Base-by-base conservation (phyloP, 768 basidiomycete species). In the Coprinopsis sp. region DNA sequence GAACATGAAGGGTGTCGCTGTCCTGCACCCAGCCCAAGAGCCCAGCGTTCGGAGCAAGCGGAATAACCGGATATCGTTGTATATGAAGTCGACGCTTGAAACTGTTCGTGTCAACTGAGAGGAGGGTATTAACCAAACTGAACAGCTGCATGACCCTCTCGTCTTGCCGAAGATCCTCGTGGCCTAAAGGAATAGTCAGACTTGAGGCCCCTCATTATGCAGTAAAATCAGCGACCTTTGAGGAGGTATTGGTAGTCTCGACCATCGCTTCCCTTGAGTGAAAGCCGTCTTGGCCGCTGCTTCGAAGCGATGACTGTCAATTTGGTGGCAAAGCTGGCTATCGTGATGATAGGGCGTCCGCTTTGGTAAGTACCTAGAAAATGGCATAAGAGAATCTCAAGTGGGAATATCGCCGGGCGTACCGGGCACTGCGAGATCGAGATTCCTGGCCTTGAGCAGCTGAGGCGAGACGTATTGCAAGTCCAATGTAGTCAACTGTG, bases 141-240 rank as follows among this genome's bases (percentile, higher is more conserved):
- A 98, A 98, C 16, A 98, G 77, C 64, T 99, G 96, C 95, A 98
- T 98, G 46, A 98, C 96, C 51, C 96, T 81, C 58, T 99, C 96
- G 61, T 99, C 96, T 66, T 98, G 96, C 31, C 96, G 92, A 41
- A 99, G 74, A 70, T 99, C 96, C 69, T 99, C 96, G 64, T 99
- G 96, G 6, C 96, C 92, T 94, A 52, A 25, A 40, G 25, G 13
- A 29, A 22, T 5, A 8, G 6, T 18, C 18, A 6, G n/a, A 29
- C 27, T 28, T 3, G 22, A 16, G 22, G 23, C n/a, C n/a, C n/a
- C 6, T 36, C 34, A 12, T 36, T 6, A 44, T 29, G 13, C 13
- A 14, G 27, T 37, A 40, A 13, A 11, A 45, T 13, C 10, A 7
- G 48, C 53, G 4, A 87, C 91, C 96, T 77, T 99, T 99, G 44